Evolutionary conservation across 805 yeast species (phyloP).

Genomic region (Candida fluviatilis): DNA sequence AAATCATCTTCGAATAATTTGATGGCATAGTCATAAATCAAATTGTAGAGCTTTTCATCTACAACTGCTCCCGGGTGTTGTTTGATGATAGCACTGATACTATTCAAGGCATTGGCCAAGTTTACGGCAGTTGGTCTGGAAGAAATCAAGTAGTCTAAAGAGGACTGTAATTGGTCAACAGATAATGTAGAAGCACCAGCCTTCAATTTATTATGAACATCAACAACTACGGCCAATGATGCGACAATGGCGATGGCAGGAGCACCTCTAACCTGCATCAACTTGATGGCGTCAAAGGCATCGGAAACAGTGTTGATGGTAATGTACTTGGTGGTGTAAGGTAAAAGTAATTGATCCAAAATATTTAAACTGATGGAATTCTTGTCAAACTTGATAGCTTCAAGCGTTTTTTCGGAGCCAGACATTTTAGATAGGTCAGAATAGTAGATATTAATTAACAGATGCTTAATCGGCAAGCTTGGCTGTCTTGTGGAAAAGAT

Average conservation of each 20-base stretch:
- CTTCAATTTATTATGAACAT: constrained; percentile 35
- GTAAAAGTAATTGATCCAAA: constrained; percentile 78
- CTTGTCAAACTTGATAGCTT: constrained; percentile 68
- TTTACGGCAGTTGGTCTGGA: constrained; percentile 97
- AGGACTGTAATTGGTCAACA: constrained; percentile 29
- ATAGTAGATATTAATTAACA: too few species aligned
- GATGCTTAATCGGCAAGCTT: too few species aligned
- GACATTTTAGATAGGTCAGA: not conserved
- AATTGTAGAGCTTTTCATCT: constrained; percentile 19
- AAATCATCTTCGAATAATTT: constrained; percentile 71
- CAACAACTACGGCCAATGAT: constrained; percentile 77
- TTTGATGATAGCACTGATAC: constrained; percentile 36
- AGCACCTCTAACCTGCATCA: constrained; percentile 96
- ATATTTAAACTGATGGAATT: constrained; percentile 46
- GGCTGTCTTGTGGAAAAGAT: too few species aligned
- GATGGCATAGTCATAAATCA: constrained; percentile 44
- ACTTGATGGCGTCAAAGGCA: constrained; percentile 78
- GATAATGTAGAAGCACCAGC: constrained; percentile 17
- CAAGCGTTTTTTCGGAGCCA: constrained; percentile 19
- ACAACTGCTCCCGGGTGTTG: constrained; percentile 21
- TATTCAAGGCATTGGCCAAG: constrained; percentile 67
- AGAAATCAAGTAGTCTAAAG: constrained; percentile 62
- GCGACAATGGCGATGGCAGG: constrained; percentile 98
- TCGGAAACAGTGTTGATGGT: constrained; percentile 59
- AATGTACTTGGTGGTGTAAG: constrained; percentile 72